Percentiles rank a stretch among this genome's conserved stretches.
These are phyloP conservation scores for Stachybotrys chartarum DNA, from an alignment of 2,329 filamentous ascomycete species.

Conservation along the genomic window DNA sequence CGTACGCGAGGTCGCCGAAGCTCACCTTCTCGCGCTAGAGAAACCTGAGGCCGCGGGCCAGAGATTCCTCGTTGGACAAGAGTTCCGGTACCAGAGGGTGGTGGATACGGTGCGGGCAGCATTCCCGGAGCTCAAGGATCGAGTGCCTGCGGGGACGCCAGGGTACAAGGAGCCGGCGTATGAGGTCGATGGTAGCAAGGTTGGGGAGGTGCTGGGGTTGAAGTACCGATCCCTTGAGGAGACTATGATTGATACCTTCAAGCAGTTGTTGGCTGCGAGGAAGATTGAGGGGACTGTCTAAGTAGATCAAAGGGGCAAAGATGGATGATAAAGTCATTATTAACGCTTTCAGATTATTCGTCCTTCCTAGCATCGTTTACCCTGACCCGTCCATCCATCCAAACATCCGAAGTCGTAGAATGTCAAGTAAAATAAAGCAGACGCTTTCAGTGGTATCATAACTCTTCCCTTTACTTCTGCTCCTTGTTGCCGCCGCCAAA, in stretches of 20 bases:
- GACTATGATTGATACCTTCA: not conserved
- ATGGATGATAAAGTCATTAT: not conserved
- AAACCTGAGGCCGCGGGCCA: slow-evolving; percentile 12
- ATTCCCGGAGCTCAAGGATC: slow-evolving; percentile 3
- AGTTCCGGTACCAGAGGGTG: slow-evolving; percentile 5
- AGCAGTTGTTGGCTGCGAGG: not conserved
- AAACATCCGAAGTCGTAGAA: not conserved
- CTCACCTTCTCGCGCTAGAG: slow-evolving; percentile 17
- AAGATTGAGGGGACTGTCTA: not conserved
- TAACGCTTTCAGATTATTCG: not conserved
- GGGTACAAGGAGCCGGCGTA: not conserved
- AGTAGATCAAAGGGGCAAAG: not conserved
- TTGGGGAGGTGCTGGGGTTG: not conserved
- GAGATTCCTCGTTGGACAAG: slow-evolving; percentile 15
- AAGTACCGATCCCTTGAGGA: not conserved
- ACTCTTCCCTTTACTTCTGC: slow-evolving; percentile 1
- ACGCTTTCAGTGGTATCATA: not conserved
- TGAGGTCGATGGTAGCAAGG: not conserved
- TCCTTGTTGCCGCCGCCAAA: slow-evolving; percentile 23
- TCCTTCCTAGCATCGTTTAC: not conserved
- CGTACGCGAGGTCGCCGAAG: slow-evolving; percentile 19
- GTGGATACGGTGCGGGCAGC: not conserved
- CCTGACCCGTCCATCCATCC: not conserved
- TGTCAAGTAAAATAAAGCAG: not conserved
- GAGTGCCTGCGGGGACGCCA: not conserved